These are phyloP conservation scores for Penicillium chermesinum DNA, from an alignment of 495 filamentous ascomycete genomes.

Conservation along the genomic window DNA sequence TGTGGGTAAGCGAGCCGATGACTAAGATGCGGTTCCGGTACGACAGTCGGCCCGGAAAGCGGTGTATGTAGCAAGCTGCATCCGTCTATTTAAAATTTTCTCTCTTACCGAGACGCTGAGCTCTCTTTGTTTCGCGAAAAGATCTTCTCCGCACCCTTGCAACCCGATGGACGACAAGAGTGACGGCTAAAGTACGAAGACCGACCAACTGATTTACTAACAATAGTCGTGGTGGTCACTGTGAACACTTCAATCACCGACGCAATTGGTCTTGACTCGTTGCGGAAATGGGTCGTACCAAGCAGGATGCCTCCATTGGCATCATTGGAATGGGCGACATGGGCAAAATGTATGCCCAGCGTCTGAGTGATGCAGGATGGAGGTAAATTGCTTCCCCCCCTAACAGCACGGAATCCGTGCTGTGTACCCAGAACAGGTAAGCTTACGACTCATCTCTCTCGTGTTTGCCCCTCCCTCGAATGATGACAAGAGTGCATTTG, in stretches of 20 bases:
- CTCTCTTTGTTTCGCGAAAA: neutral
- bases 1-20: conserved; percentile 30
- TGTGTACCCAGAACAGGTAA: conserved; percentile 25
- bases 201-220: neutral
- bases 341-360: conserved; percentile 97
- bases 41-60: conserved; percentile 32
- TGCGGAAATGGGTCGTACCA: conserved; percentile 39
- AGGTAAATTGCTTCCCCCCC: conserved; percentile 55
- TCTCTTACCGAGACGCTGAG: too few species aligned
- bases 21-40: conserved; percentile 16
- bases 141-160: neutral
- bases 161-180: conserved; percentile 3
- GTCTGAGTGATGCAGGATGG: conserved; percentile 86
- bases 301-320: conserved; percentile 69
- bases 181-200: neutral
- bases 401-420: neutral
- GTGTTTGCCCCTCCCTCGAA: conserved; percentile 34
- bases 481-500: conserved; percentile 99
- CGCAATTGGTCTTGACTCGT: conserved; percentile 6
- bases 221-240: conserved; percentile 1
- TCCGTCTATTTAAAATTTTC: conserved; percentile 38
- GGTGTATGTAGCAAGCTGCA: conserved; percentile 19
- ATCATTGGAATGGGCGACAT: conserved; percentile 99
- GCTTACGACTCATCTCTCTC: conserved; percentile 14
- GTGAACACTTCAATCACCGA: too few species aligned